A percentile compares a stretch with the other conserved stretches of the same genome.
Evolutionary conservation across 768 basidiomycete genomes (phyloP).

Genomic region (Suillus placidus): DNA sequence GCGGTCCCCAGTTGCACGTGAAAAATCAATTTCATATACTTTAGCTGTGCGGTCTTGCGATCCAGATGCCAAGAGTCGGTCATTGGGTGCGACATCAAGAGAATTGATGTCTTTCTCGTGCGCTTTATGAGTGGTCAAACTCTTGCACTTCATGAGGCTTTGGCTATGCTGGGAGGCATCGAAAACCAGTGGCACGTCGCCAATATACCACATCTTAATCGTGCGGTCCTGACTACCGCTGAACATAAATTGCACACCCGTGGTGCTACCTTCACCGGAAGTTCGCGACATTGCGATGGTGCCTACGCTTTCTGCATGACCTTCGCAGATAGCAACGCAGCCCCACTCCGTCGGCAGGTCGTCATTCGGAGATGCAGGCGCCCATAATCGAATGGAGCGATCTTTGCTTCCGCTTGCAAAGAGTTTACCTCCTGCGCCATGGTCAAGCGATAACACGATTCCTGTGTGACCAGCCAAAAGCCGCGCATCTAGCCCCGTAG

Average conservation of each 20-base stretch:
- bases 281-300: conserved; percentile 82
- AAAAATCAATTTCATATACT: conserved; percentile 76
- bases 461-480: conserved; percentile 89
- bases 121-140: conserved; percentile 83
- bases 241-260: conserved; percentile 66
- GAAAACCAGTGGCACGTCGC: conserved; percentile 43
- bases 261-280: conserved; percentile 26
- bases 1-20: conserved; percentile 39
- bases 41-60: conserved; percentile 97
- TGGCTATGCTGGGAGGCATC: conserved; percentile 28
- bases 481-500: conserved; percentile 75
- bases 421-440: conserved; percentile 62
- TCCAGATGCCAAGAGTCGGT: conserved; percentile 85
- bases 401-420: conserved; percentile 96
- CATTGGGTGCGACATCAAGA: conserved; percentile 89
- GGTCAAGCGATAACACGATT: conserved; percentile 86
- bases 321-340: conserved; percentile 88
- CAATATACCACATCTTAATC: conserved; percentile 98
- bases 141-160: conserved; percentile 55
- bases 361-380: conserved; percentile 25
- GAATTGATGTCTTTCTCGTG: conserved; percentile 99
- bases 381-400: conserved; percentile 86
- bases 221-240: conserved; percentile 97
- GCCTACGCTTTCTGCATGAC: conserved; percentile 93
- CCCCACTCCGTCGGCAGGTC: conserved; percentile 36